Percentiles rank a stretch among this genome's conserved stretches.
Evolutionary conservation across 345 rosid species (phyloP).

Genomic region (Crucihimalaya himalaica): DNA sequence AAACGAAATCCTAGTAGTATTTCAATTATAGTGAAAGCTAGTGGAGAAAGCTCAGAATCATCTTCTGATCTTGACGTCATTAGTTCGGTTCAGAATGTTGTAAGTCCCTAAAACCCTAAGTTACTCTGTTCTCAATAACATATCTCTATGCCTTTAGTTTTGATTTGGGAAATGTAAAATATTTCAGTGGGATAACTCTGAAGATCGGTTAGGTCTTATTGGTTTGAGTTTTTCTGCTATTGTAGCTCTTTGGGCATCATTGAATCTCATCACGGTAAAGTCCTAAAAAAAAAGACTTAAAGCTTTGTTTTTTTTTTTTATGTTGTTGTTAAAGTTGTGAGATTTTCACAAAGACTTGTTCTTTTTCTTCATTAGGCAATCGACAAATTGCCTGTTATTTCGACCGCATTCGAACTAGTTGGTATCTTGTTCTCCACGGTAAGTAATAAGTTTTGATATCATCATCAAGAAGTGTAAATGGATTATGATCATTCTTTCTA

Average conservation of each 20-base stretch:
- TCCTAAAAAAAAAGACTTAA: background rate
- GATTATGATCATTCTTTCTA: background rate
- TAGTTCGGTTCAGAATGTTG: slow-evolving; percentile 64
- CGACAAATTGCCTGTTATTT: slow-evolving; percentile 79
- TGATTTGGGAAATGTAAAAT: slow-evolving; percentile 1
- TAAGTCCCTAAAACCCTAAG: slow-evolving; percentile 41
- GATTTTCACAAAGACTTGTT: slow-evolving; percentile 1
- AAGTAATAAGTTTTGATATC: slow-evolving; percentile 35
- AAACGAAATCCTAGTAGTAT: slow-evolving; percentile 41
- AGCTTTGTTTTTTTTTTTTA: background rate
- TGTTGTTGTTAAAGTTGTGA: background rate
- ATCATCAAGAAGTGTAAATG: background rate
- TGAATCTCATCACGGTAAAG: slow-evolving; percentile 62
- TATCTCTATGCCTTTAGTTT: background rate
- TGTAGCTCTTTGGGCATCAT: slow-evolving; percentile 77
- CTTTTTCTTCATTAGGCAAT: slow-evolving; percentile 50
- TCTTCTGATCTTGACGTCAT: slow-evolving; percentile 62
- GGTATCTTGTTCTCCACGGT: slow-evolving; percentile 80
- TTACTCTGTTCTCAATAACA: background rate
- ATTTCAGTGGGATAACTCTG: slow-evolving; percentile 72
- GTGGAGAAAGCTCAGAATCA: slow-evolving; percentile 61
- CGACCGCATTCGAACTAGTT: slow-evolving; percentile 62
- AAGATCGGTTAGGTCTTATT: slow-evolving; percentile 72
- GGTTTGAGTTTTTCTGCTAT: slow-evolving; percentile 81
- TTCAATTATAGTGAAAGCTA: slow-evolving; percentile 54